Evolutionary conservation across 768 basidiomycete species (phyloP), one percentile per base, ranked within the genome.

Genomic region (Calocybe gangraenosa): DNA sequence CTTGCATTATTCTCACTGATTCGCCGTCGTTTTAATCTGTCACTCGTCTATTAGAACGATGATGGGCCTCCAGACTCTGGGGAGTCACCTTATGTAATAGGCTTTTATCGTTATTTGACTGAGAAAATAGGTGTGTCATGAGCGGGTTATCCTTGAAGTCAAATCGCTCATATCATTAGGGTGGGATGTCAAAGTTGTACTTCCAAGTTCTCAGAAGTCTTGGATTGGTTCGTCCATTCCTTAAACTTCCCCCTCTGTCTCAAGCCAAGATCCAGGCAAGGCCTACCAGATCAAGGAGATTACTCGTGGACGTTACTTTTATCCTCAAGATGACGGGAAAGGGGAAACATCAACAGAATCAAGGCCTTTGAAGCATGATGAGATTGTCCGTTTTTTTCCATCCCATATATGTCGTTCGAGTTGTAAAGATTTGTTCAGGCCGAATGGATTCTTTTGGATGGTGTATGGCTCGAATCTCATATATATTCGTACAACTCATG

Each of bases 391-490:
- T 61, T 34, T 18, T 23, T 21, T 31, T 46, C 22, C 19, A 18
- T 5, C 41, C 35, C 30, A 31, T 37, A 14, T 47, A 21, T 18
- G 19, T 17, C 43, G 11, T 35, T 17, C 30, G 19, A 33, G 30
- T 52, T 20, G 38, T 34, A 23, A 11, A 31, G 3, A 21, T 48
- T 15, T 34, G 7, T 7, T 20, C 41, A 73, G 74, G 79, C 79
- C 19, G 91, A 96, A 67, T 98, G 94, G 94, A 81, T 96, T 46
- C 75, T 98, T 19, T 67, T 96, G 5, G 88, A 91, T 48, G 89
- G 88, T 13, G 89, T 91, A 67, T 46, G 75, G 64, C 8, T 15
- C 17, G 20, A n/a, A n/a, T n/a, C n/a, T n/a, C 19, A 35, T 5
- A 35, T n/a, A 35, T n/a, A 35, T 39, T 19, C 7, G 31, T 13